phyloP scores from a whole-genome alignment of 805 yeast species.

The Starmera dryadoides region DNA sequence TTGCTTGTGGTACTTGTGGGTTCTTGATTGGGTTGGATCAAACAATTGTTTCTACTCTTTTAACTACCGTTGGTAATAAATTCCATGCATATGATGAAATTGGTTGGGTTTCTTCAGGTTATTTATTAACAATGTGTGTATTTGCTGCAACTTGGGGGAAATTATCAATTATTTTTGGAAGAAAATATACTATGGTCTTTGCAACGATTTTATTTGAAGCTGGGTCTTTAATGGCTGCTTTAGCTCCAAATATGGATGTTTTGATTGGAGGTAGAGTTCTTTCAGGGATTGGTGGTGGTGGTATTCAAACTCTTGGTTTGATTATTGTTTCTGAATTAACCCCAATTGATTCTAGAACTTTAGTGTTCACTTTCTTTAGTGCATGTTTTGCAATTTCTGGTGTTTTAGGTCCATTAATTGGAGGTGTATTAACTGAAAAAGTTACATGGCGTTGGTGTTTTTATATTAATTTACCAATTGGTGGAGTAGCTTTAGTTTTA shows the following conservation, averaged over 20 bases:
- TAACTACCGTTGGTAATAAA: slow-evolving; percentile 40
- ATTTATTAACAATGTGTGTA: slow-evolving; percentile 44
- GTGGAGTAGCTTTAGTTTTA: slow-evolving; percentile 39
- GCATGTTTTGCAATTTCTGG: slow-evolving; percentile 40
- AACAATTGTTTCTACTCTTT: slow-evolving; percentile 47
- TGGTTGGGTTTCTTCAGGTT: slow-evolving; percentile 56
- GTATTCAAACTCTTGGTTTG: slow-evolving; percentile 49
- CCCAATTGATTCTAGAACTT: slow-evolving; percentile 23
- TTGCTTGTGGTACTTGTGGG: slow-evolving; percentile 17
- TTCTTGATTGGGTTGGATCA: slow-evolving; percentile 45
- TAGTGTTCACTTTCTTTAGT: slow-evolving; percentile 17
- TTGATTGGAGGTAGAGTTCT: slow-evolving; percentile 66
- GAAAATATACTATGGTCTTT: slow-evolving; percentile 39
- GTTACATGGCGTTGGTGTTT: slow-evolving; percentile 77
- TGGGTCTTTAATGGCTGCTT: slow-evolving; percentile 56
- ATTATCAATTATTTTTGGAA: slow-evolving; percentile 47
- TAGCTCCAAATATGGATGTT: slow-evolving; percentile 47
- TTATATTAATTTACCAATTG: slow-evolving; percentile 61
- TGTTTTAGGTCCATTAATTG: slow-evolving; percentile 56
- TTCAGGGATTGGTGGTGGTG: slow-evolving; percentile 69
- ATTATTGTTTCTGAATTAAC: slow-evolving; percentile 49
- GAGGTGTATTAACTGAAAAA: slow-evolving; percentile 55
- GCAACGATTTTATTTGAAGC: slow-evolving; percentile 49
- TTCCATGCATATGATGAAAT: slow-evolving; percentile 43
- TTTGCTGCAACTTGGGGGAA: slow-evolving; percentile 53